Evolutionary conservation across 2,329 filamentous ascomycete genomes (phyloP), one percentile per base, ranked within the genome.

Genomic region (Aspergillus bombycis): DNA sequence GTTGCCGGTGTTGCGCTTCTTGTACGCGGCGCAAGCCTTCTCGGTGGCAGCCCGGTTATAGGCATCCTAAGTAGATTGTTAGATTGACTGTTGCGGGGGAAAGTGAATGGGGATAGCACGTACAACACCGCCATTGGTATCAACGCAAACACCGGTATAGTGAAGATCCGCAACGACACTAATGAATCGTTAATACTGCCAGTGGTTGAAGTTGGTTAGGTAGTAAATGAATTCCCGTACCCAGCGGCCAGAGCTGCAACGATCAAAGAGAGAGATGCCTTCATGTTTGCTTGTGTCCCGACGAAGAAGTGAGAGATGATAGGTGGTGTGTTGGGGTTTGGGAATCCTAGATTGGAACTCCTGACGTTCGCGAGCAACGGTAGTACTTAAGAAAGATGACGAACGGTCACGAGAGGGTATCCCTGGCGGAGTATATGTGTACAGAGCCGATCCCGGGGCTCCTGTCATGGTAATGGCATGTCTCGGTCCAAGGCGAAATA

Each of bases 1-100:
- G 60, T 54, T 48, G 4, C 68, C 68, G 12, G 67, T 70, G 54
- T 69, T 70, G 53, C 68, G 67, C 21, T 64, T 65, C 50, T 66
- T 69, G 56, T 70, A 70, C 4, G 62, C 58, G 28, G 57, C 60
- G 53, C 68, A 70, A 4, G 67, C 67, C 43, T 64, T 65, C 26
- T 68, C 65, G 1, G 66, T 68, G n/a, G 66, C 65, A 41, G 26
- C 61, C 36, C 52, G 58, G 52, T 67, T 67, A 50, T 65, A 67
- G 12, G 65, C 61, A 55, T 65, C 54, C 66, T 68, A 11, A 34
- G 32, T 5, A 2, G 11, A 34, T 41, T 6, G 48, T 62, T 21
- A 62, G 38, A 16, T 14, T 38, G n/a, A 16, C 6, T n/a, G 8
- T 10, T 16, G 5, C 3, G 10, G 19, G 10, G 19, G 8, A 54